These are phyloP conservation scores for Hygrocybe punicea DNA, from an alignment of 768 basidiomycete genomes.

Conservation along the genomic window DNA sequence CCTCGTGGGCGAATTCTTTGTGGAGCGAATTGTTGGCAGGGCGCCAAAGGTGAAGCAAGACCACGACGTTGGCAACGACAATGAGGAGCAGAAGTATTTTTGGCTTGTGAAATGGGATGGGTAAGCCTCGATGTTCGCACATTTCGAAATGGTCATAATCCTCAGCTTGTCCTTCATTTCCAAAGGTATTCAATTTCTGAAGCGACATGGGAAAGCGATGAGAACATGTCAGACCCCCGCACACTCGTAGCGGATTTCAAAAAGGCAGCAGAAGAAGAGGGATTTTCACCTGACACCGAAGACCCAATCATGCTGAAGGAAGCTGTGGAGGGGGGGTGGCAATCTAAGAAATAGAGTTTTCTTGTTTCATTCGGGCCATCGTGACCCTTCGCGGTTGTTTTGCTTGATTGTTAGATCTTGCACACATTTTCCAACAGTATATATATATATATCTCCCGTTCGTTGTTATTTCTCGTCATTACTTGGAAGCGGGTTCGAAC, in stretches of 20 bases:
- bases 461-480: too few relatives aligned
- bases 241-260: constrained; percentile 32
- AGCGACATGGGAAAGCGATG: constrained; percentile 37
- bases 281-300: constrained; percentile 23
- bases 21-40: constrained; percentile 37
- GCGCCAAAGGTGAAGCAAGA: constrained; percentile 1
- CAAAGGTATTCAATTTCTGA: constrained; percentile 35
- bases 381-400: too few relatives aligned
- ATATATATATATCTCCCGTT: too few relatives aligned
- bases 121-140: constrained; percentile 21
- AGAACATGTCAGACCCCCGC: constrained; percentile 26
- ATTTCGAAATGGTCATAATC: not conserved
- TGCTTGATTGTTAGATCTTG: too few relatives aligned
- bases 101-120: constrained; percentile 45
- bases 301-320: constrained; percentile 30
- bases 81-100: constrained; percentile 13
- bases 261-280: constrained; percentile 25
- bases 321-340: constrained; percentile 34
- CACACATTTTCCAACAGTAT: too few relatives aligned
- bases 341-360: not conserved
- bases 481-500: too few relatives aligned
- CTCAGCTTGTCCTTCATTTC: not conserved
- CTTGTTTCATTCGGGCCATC: too few relatives aligned
- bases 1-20: constrained; percentile 27
- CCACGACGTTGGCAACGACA: constrained; percentile 21